Evolutionary conservation across 2,329 filamentous ascomycete species (phyloP).

Genomic region (Aureobasidium vineae): DNA sequence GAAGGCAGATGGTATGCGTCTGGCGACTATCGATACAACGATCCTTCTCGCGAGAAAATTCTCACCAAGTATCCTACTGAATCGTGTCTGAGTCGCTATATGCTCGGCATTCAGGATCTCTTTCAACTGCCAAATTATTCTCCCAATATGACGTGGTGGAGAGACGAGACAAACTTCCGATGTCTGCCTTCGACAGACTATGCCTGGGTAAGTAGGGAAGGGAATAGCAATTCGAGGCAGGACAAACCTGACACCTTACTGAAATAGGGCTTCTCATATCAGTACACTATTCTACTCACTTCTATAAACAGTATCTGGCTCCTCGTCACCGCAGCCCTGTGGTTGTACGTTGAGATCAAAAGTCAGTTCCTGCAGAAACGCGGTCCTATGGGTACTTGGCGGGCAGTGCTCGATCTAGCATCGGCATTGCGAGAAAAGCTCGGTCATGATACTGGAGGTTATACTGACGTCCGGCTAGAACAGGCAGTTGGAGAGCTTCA

Average conservation of each 20-base stretch:
- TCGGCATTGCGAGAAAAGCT: neutral
- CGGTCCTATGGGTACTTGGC: neutral
- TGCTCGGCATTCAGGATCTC: neutral
- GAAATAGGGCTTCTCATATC: neutral
- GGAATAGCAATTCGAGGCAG: neutral
- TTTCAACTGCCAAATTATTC: neutral
- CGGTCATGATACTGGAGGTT: neutral
- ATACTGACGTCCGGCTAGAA: neutral
- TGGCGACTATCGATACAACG: neutral
- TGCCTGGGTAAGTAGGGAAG: neutral
- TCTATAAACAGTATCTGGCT: neutral
- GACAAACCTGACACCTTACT: neutral
- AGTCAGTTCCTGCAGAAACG: neutral
- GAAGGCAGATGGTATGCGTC: neutral
- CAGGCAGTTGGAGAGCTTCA: neutral
- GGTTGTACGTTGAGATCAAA: neutral
- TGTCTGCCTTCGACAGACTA: neutral
- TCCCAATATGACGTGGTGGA: neutral
- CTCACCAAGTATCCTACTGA: neutral
- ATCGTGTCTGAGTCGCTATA: neutral
- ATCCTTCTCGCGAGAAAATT: neutral
- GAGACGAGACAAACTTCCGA: neutral
- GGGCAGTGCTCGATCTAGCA: neutral
- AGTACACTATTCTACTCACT: neutral
- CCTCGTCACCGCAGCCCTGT: neutral